Base-by-base conservation (phyloP, 352 stramenopile genomes). In the Phytophthora capsici region DNA sequence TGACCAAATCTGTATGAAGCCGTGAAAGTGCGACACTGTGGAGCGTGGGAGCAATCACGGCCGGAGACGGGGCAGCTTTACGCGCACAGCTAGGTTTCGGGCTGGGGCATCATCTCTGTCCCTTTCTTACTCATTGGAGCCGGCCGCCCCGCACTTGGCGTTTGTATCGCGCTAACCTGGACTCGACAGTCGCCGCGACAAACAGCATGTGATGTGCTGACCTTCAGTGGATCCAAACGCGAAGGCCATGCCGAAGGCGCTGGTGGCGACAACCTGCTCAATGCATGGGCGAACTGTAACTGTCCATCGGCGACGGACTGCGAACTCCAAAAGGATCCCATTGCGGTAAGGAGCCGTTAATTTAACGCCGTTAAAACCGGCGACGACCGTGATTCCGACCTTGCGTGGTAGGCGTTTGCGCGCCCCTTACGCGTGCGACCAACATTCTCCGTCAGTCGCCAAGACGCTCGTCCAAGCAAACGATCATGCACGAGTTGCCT, bases 41-140 rank as follows among this genome's bases (percentile, higher is more conserved):
- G 1, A 38, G 53, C 59, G 54, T 64, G 54, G 53, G 61, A 63
- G 61, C 61, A 64, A 69, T 64, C 61, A 10, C 1, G 16, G 0
- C 9, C 44, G 47, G 32, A 4, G 46, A 20, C 49, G 40, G 25
- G 48, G 3, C 38, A 20, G 53, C 20, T 12, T 57, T 56, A 69
- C 61, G 61, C 61, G 44, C 45, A 37, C 23, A 13, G 10, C 6
- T 13, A 12, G 9, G 45, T 16, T 5, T 68, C 54, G 52, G 46
- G 45, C 34, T 22, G 6, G 2, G 20, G 52, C 60, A 57, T 69
- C 43, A 69, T 54, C 34, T 5, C 34, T 6, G 34, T 13, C 2
- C 34, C 34, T 41, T 41, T 17, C 6, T 6, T 41, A 5, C 9
- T 13, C 5, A 41, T 16, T 41, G 16, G 34, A 41, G 16, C 34